A percentile compares a stretch with the other conserved stretches of the same genome.
phyloP scores from a whole-genome alignment of 2,329 filamentous ascomycete species.

The Sporothrix dimorphospora region DNA sequence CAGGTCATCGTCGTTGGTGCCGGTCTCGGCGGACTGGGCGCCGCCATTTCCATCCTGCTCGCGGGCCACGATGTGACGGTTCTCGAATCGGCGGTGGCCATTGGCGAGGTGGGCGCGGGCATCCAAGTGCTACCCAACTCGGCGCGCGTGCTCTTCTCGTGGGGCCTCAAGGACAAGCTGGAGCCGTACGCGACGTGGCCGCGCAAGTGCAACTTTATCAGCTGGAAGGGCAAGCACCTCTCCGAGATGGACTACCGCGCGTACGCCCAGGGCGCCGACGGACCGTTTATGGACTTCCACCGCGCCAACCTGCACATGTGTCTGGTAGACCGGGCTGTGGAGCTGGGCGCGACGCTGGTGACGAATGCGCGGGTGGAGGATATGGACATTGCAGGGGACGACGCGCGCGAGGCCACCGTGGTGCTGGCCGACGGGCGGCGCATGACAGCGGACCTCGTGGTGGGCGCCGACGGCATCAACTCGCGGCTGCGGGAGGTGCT shows the following conservation, averaged over 20 bases:
- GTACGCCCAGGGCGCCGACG: constrained; percentile 32
- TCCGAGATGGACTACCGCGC: constrained; percentile 30
- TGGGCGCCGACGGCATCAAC: constrained; percentile 48
- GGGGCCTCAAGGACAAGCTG: constrained; percentile 36
- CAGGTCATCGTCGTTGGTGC: constrained; percentile 34
- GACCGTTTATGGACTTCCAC: constrained; percentile 44
- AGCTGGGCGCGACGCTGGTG: constrained; percentile 37
- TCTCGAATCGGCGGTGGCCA: constrained; percentile 27
- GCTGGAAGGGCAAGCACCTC: constrained; percentile 33
- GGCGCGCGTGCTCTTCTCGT: constrained; percentile 38
- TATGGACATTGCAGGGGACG: constrained; percentile 30
- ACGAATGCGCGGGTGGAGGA: constrained; percentile 36
- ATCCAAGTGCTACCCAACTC: constrained; percentile 41
- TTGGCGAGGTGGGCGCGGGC: constrained; percentile 30
- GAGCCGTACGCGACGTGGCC: constrained; percentile 29
- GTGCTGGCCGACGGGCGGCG: constrained; percentile 38
- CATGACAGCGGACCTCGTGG: constrained; percentile 42
- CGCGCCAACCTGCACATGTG: constrained; percentile 40
- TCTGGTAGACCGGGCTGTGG: constrained; percentile 38
- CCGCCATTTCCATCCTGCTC: constrained; percentile 29
- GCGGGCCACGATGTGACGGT: constrained; percentile 33
- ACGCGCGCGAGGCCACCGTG: constrained; percentile 28
- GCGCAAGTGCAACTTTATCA: constrained; percentile 28
- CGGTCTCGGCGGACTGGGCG: constrained; percentile 31
- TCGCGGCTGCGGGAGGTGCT: constrained; percentile 31